Evolutionary conservation across 192 early-diverging fungal species (phyloP).

Genomic region (Backusella sp.): DNA sequence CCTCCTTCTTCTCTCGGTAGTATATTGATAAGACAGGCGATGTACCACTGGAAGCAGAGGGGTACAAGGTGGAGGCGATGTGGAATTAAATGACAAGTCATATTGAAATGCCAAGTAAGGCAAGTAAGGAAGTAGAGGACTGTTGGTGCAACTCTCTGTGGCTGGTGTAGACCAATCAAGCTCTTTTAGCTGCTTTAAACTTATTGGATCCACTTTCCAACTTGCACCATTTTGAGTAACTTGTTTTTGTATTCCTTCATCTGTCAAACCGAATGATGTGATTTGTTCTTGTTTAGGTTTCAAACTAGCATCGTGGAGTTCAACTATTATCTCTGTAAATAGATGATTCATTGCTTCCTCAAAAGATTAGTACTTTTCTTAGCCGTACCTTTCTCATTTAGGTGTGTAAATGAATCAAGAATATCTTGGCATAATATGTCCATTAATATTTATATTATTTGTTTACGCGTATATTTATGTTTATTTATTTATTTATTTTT

Average conservation of each 20-base stretch:
- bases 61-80: not conserved
- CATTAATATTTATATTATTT: not conserved
- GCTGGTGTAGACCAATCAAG: conserved; percentile 7
- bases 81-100: not conserved
- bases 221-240: not conserved
- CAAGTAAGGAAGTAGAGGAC: not conserved
- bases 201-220: not conserved
- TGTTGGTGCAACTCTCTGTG: not conserved
- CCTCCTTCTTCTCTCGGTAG: not conserved
- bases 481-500: not conserved
- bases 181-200: not conserved
- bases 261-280: conserved; percentile 1
- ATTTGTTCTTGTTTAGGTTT: not conserved
- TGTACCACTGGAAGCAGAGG: not conserved
- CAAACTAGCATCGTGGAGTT: not conserved
- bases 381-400: not conserved
- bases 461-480: not conserved
- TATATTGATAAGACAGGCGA: not conserved
- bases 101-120: not conserved
- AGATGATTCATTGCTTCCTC: not conserved
- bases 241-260: not conserved
- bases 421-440: not conserved
- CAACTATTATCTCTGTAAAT: not conserved
- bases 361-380: not conserved
- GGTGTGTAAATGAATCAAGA: not conserved